These are phyloP conservation scores for Didymella segeticola DNA, from an alignment of 2,329 filamentous ascomycete species.

Conservation along the genomic window DNA sequence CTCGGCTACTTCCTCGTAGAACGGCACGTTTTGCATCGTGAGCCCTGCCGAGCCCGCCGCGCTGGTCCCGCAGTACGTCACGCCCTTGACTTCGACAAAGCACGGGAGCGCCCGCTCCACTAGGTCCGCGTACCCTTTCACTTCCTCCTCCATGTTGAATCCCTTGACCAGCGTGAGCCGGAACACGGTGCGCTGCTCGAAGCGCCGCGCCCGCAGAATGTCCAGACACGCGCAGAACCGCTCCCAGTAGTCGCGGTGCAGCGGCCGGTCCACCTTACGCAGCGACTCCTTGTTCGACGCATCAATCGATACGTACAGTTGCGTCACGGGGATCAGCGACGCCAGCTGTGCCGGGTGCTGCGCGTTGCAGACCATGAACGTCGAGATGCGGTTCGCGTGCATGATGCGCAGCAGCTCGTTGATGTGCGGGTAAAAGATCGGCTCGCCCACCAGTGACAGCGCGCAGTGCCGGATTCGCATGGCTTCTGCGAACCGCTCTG, in stretches of 20 bases:
- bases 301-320: constrained; percentile 96
- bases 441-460: constrained; percentile 89
- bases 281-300: constrained; percentile 89
- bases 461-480: constrained; percentile 95
- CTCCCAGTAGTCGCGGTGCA: constrained; percentile 98
- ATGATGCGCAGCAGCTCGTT: constrained; percentile 88
- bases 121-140: constrained; percentile 85
- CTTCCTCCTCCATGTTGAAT: constrained; percentile 96
- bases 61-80: constrained; percentile 93
- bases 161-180: constrained; percentile 94
- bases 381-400: constrained; percentile 85
- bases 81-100: constrained; percentile 95
- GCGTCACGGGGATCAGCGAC: constrained; percentile 82
- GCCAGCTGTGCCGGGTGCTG: constrained; percentile 93
- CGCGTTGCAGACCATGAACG: constrained; percentile 95
- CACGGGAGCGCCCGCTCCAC: constrained; percentile 86
- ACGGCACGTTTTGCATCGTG: constrained; percentile 97
- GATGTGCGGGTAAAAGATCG: constrained; percentile 98
- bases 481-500: constrained; percentile 90
- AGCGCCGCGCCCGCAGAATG: constrained; percentile 82
- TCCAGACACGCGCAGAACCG: constrained; percentile 90
- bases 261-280: constrained; percentile 85
- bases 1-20: constrained; percentile 85
- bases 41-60: constrained; percentile 84
- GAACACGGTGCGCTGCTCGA: constrained; percentile 91